These are phyloP conservation scores for Jamesozyma piceae DNA, from an alignment of 805 yeast species.

Conservation along the genomic window DNA sequence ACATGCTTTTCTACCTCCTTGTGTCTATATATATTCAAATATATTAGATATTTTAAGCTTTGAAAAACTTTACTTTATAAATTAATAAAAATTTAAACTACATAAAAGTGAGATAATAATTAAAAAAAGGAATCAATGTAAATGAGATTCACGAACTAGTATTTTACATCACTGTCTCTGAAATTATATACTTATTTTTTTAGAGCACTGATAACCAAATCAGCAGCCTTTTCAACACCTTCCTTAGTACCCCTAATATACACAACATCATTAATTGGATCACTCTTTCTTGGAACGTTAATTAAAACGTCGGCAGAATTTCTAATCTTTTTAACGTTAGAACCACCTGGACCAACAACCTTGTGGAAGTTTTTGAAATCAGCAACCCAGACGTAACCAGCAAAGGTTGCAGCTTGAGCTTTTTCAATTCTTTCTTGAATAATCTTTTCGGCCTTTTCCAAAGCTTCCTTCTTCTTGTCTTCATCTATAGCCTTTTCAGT, in stretches of 20 bases:
- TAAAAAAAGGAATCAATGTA: not conserved
- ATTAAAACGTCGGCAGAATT: constrained; percentile 47
- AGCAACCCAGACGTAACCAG: constrained; percentile 56
- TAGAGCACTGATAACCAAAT: constrained; percentile 28
- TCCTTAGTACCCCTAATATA: constrained; percentile 52
- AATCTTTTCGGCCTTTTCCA: constrained; percentile 23
- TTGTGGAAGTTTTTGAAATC: constrained; percentile 45
- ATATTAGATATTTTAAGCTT: too few relatives aligned
- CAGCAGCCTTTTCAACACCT: constrained; percentile 43
- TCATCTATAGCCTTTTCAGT: constrained; percentile 37
- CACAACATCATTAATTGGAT: constrained; percentile 44
- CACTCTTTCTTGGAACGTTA: constrained; percentile 52
- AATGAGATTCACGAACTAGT: too few relatives aligned
- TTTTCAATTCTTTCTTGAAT: constrained; percentile 42
- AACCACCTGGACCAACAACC: constrained; percentile 71
- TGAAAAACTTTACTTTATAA: too few relatives aligned
- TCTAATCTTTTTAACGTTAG: constrained; percentile 54
- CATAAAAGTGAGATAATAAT: not conserved
- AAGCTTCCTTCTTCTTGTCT: constrained; percentile 39
- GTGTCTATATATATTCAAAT: too few relatives aligned
- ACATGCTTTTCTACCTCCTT: too few relatives aligned
- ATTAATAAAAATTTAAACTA: not conserved
- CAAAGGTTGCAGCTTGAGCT: constrained; percentile 37
- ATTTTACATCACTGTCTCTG: too few relatives aligned
- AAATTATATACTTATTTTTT: constrained; percentile 3